Evolutionary conservation across 768 basidiomycete species (phyloP).

Genomic region (Lactarius hengduanensis): DNA sequence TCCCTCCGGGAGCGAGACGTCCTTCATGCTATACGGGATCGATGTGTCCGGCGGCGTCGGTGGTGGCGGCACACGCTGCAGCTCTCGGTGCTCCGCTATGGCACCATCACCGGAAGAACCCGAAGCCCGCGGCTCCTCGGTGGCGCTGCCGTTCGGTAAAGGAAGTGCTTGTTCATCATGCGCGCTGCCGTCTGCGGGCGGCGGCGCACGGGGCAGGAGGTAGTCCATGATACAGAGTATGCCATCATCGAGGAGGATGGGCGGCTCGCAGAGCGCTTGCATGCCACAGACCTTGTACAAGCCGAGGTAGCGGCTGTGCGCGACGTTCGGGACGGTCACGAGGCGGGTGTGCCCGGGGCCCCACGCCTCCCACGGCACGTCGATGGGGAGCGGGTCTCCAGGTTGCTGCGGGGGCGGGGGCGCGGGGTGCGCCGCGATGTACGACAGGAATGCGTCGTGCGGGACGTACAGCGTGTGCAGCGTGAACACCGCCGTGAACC

Average conservation of each 20-base stretch:
- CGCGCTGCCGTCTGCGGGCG: not conserved
- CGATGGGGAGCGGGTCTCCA: not conserved
- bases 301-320: not conserved
- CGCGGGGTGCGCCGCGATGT: not conserved
- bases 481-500: not conserved
- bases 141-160: not conserved
- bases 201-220: not conserved
- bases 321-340: slow-evolving; percentile 2
- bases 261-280: slow-evolving; percentile 5
- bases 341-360: not conserved
- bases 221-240: not conserved
- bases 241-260: not conserved
- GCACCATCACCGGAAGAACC: not conserved
- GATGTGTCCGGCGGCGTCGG: not conserved
- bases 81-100: not conserved
- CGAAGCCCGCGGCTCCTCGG: not conserved
- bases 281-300: not conserved
- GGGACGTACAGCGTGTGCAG: not conserved
- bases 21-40: slow-evolving; percentile 5
- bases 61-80: not conserved
- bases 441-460: not conserved
- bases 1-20: not conserved
- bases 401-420: not conserved
- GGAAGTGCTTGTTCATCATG: not conserved
- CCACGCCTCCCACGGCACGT: not conserved